A percentile compares a stretch with the other conserved stretches of the same genome.
phyloP scores from a whole-genome alignment of 177 flowering plant species.

The Vitis hybrid region DNA sequence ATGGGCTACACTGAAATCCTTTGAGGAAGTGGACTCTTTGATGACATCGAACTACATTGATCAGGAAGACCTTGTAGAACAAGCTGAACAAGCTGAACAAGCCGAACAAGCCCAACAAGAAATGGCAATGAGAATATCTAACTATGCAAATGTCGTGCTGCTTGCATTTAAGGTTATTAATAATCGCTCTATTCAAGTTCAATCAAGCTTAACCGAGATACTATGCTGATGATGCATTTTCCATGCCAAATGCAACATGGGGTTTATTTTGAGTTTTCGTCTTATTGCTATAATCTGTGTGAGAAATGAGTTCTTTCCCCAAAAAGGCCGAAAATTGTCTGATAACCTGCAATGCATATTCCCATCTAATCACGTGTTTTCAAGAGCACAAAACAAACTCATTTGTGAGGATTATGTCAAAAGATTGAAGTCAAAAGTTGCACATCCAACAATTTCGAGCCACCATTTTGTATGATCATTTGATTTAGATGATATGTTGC shows the following conservation, averaged over 20 bases:
- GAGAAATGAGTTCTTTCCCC: background rate
- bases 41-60: slow-evolving; percentile 21
- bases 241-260: background rate
- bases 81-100: no score
- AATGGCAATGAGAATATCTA: slow-evolving; percentile 79
- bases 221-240: background rate
- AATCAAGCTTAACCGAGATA: background rate
- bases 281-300: background rate
- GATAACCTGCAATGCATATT: no score
- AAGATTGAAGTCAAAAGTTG: background rate
- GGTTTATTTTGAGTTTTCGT: background rate
- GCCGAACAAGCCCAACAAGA: slow-evolving; percentile 65
- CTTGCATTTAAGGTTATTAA: slow-evolving; percentile 63
- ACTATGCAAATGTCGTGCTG: slow-evolving; percentile 64
- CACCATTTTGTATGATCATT: background rate
- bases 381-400: no score
- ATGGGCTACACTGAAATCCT: slow-evolving; percentile 70
- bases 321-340: no score
- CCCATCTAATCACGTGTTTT: no score
- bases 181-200: background rate
- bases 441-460: background rate
- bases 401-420: no score
- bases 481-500: background rate
- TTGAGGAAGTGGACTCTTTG: slow-evolving; percentile 74
- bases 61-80: slow-evolving; percentile 31